phyloP scores from a whole-genome alignment of 148 eudicot genomes.

The Talinum fruticosum region DNA sequence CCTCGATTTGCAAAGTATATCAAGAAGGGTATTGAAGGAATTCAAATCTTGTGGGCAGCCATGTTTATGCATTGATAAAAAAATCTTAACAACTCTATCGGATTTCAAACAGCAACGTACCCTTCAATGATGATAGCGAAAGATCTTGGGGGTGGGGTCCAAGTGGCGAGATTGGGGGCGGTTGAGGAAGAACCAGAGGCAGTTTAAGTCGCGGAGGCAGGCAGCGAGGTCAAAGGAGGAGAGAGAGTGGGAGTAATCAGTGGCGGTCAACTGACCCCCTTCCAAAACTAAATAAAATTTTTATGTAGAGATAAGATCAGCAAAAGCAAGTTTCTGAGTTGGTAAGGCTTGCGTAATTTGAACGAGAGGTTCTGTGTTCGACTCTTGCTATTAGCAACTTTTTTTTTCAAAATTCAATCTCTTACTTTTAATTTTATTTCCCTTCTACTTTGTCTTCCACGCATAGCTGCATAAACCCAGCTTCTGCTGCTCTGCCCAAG shows the following conservation, averaged over 20 bases:
- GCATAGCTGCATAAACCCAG: too few relatives aligned
- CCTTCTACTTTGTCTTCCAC: too few relatives aligned
- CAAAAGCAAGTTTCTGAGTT: too few relatives aligned
- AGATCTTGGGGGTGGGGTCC: conserved; percentile 69
- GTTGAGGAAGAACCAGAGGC: conserved; percentile 46
- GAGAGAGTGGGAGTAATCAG: conserved; percentile 52
- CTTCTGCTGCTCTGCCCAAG: too few relatives aligned
- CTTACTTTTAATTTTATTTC: too few relatives aligned
- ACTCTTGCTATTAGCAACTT: too few relatives aligned
- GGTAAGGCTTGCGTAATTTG: too few relatives aligned
- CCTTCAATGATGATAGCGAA: conserved; percentile 71
- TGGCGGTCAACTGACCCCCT: too few relatives aligned
- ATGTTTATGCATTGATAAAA: conserved; percentile 68
- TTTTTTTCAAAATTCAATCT: too few relatives aligned
- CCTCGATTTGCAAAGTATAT: conserved; percentile 71
- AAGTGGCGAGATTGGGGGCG: conserved; percentile 45
- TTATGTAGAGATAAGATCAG: too few relatives aligned
- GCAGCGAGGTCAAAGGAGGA: conserved; percentile 76
- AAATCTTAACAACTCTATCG: conserved; percentile 66
- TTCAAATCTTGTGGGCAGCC: conserved; percentile 58
- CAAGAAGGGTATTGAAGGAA: conserved; percentile 62
- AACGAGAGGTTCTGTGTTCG: too few relatives aligned
- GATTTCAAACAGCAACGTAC: conserved; percentile 68
- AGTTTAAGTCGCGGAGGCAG: conserved; percentile 52
- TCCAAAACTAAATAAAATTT: too few relatives aligned